A percentile compares a stretch with the other conserved stretches of the same genome.
Conservation (phyloP, 2,329 filamentous ascomycete genomes). For the Diaporthe longicolla region DNA sequence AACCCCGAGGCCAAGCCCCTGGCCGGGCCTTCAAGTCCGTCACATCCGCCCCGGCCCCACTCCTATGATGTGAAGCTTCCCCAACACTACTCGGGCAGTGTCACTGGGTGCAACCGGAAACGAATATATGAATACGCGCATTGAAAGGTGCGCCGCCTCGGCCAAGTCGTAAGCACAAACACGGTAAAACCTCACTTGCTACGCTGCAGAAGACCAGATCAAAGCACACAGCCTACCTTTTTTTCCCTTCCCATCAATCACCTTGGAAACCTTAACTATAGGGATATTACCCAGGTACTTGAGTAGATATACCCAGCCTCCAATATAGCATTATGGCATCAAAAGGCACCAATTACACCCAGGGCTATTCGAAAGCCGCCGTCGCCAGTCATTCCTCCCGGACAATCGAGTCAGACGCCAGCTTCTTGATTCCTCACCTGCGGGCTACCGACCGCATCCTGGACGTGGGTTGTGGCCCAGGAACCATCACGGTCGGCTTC, state of each 20-base stretch:
- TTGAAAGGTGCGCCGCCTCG: accelerated
- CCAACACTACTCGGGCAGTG: not conserved
- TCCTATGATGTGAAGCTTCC: not conserved
- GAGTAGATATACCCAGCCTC: too few species aligned
- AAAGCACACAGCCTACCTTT: not conserved
- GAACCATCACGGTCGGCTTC: conserved; percentile 39
- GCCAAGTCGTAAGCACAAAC: not conserved
- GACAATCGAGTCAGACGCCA: conserved; percentile 36
- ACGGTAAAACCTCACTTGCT: not conserved
- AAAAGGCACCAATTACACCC: conserved; percentile 18
- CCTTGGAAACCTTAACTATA: too few species aligned
- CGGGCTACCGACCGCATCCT: conserved; percentile 13
- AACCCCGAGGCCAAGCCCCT: not conserved
- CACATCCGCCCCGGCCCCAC: not conserved
- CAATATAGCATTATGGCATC: not conserved
- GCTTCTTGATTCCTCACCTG: conserved; percentile 36
- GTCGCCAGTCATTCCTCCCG: conserved; percentile 36
- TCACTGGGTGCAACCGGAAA: not conserved
- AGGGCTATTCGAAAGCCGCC: conserved; percentile 36
- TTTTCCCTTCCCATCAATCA: not conserved
- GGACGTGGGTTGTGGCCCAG: conserved; percentile 39
- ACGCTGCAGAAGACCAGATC: not conserved
- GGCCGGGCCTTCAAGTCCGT: conserved; percentile 2
- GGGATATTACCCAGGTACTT: too few species aligned
- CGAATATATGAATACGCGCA: not conserved